Base-by-base conservation (phyloP, 2,329 filamentous ascomycete species). In the Epichloe gansuensis region DNA sequence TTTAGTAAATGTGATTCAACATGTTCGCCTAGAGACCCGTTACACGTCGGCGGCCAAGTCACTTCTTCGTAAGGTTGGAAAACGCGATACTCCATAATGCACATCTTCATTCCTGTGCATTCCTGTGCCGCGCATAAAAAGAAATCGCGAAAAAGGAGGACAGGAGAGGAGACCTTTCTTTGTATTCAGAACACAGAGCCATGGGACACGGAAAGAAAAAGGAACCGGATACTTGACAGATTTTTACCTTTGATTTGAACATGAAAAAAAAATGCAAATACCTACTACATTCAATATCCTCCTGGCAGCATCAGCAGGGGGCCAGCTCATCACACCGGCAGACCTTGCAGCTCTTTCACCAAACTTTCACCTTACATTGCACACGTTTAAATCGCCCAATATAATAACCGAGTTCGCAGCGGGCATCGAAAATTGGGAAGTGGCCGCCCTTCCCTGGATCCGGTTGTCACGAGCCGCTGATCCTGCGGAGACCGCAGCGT, bases 341-440 rank as follows among this genome's bases (percentile, higher is more conserved):
- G 27, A 51, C 5, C 27, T 40, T 41, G 13, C 48, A 7, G 44
- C 39, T 21, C 21, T 51, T 3, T 50, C 49, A 17, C 7, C 35
- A 44, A 21, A 51, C 48, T 17, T 50, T 17, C 43, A 42, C 34
- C 45, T 53, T 17, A n/a, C 17, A 31, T 49, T 15, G 48, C 52
- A 9, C 52, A 49, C 35, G 45, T 53, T 31, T 17, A 50, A 44
- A 12, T 53, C 45, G 7, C 49, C 49, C 23, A 51, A 8, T 21
- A 31, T 42, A 12, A 53, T 17, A 17, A 17, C 21, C n/a, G 17
- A 51, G 6, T 49, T 53, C 35, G 9, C 49, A 6, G 49, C 41
- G 44, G 45, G 52, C 49, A 51, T 51, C 21, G 49, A 49, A 38
- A 53, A 50, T 17, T 53, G 51, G 51, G 42, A 50, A 21, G 47